phyloP scores from a whole-genome alignment of 202 grass and related monocot genomes.

The Schoenoplectus triqueter region DNA sequence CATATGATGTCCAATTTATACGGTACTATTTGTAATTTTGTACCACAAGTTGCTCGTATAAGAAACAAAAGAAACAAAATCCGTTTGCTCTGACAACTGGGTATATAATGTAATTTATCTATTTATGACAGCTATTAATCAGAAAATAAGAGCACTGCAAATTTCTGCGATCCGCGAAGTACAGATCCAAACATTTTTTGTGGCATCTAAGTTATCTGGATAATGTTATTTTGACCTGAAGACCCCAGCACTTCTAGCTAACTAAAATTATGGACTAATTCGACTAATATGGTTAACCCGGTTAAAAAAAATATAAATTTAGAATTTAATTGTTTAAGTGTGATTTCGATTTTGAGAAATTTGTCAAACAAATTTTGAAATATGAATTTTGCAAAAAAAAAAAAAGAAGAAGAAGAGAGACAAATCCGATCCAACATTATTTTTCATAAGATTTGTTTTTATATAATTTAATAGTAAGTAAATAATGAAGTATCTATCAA shows the following conservation, averaged over 20 bases:
- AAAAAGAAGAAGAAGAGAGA: too few species aligned
- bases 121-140: constrained; percentile 12
- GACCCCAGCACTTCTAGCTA: neutral
- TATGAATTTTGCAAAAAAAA: too few species aligned
- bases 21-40: neutral
- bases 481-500: neutral
- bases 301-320: neutral
- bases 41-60: constrained; percentile 27
- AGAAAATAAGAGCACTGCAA: neutral
- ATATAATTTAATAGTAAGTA: too few species aligned
- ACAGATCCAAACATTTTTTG: constrained; percentile 13
- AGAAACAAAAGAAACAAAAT: constrained; percentile 31
- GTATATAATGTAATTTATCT: neutral
- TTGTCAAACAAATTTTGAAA: too few species aligned
- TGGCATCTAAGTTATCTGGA: neutral
- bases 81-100: constrained; percentile 27
- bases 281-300: neutral
- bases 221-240: neutral
- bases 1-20: constrained; percentile 28
- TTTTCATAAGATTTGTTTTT: too few species aligned
- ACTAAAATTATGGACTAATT: neutral
- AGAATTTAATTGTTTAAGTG: neutral
- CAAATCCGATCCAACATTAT: too few species aligned
- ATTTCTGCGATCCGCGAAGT: neutral
- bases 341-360: too few species aligned